A percentile compares a stretch with the other conserved stretches of the same genome.
Evolutionary conservation across 805 yeast genomes (phyloP).

Genomic region (Metschnikowia rubicola): DNA sequence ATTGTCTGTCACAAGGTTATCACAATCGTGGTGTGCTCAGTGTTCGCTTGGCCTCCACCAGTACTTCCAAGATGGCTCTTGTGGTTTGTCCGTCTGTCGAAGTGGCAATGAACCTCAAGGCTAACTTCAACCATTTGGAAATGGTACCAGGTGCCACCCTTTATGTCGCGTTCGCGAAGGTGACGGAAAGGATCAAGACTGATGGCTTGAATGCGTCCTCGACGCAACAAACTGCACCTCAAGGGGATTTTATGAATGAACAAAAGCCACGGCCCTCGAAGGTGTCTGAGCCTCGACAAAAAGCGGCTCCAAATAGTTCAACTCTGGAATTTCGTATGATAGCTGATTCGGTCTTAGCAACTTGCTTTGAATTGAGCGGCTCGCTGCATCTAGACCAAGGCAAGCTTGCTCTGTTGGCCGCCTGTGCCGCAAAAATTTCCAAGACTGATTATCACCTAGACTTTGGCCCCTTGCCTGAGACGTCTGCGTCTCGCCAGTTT

Average conservation of each 20-base stretch:
- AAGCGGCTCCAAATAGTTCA: neutral
- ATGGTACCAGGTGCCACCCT: conserved; percentile 74
- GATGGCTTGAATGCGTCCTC: neutral
- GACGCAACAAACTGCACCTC: neutral
- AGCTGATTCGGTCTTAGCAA: conserved; percentile 5
- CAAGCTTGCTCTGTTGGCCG: conserved; percentile 46
- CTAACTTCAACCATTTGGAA: conserved; percentile 77
- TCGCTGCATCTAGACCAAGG: conserved; percentile 24
- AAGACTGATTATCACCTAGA: conserved; percentile 50
- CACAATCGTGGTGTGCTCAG: conserved; percentile 68
- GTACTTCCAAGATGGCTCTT: conserved; percentile 33
- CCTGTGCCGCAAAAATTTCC: conserved; percentile 29
- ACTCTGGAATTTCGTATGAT: neutral
- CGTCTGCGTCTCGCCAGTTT: conserved; percentile 63
- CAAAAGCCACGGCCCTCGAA: too few species aligned
- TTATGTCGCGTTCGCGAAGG: conserved; percentile 80
- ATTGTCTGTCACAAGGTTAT: conserved; percentile 37
- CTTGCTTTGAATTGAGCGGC: conserved; percentile 7
- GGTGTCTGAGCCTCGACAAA: too few species aligned
- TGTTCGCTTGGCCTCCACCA: conserved; percentile 31
- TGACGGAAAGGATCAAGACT: conserved; percentile 30
- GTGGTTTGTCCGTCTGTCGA: conserved; percentile 73
- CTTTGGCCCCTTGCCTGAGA: conserved; percentile 77
- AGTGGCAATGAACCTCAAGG: conserved; percentile 74
- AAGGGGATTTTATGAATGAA: neutral